Evolutionary conservation across 2,329 filamentous ascomycete species (phyloP), one percentile per base, ranked within the genome.

Genomic region (Pseudogymnoascus sp.): DNA sequence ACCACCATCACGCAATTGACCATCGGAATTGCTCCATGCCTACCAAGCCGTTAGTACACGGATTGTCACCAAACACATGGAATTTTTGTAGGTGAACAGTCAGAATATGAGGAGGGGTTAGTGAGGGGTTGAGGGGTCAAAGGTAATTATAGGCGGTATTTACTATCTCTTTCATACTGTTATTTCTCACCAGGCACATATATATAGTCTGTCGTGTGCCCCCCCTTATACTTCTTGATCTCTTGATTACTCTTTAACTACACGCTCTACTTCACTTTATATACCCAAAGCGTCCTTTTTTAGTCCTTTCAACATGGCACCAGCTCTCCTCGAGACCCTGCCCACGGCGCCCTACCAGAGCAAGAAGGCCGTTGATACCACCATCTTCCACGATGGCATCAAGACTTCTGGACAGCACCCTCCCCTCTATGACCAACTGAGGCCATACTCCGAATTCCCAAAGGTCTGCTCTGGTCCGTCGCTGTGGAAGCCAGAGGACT

Each of bases 391-490:
- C 2, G 72, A 73, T 55, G 71, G 71, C 1, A 73, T 73, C 63
- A 73, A 73, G 61, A 83, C 81, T 0, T 81, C 88, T 0, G 90
- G 90, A 40, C 90, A 93, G 72, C 87, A 90, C 68, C 79, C 83
- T 23, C 90, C 90, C 1, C 74, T 89, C 35, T 88, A 87, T 71
- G 79, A 86, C 33, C 76, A 81, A 7, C 75, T 93, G n/a, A 78
- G 77, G 59, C 83, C 88, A 0, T 93, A 91, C 73, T 79, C 82
- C 0, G 80, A 82, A 14, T 93, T 93, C 70, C 90, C 90, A 45
- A 83, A 83, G 64, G 76, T 87, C 64, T 91, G 93, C 72, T 80
- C 80, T 0, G 89, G 89, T 9, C 83, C 83, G 0, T 93, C 89
- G 0, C 84, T 90, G 31, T 95, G 90, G 90, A 80, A 82, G 61